phyloP scores from a whole-genome alignment of 768 basidiomycete species.

The Tricholoma furcatifolium region DNA sequence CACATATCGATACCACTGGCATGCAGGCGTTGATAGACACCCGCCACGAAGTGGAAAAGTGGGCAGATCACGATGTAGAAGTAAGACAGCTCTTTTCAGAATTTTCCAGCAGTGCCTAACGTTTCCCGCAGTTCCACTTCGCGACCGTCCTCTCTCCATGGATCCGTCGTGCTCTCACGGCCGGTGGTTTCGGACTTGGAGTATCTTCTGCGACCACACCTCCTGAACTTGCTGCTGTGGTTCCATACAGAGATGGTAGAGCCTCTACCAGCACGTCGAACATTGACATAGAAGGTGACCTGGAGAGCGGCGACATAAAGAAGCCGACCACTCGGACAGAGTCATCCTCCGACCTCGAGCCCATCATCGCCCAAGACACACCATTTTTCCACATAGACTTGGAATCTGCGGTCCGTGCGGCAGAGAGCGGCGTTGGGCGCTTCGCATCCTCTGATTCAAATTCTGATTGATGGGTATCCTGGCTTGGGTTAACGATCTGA shows the following conservation, averaged over 20 bases:
- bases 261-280: constrained; percentile 26
- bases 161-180: constrained; percentile 86
- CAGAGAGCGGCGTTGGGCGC: constrained; percentile 45
- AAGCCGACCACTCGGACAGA: constrained; percentile 20
- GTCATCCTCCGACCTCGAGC: constrained; percentile 24
- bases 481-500: background rate
- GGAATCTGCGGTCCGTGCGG: constrained; percentile 64
- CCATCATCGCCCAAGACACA: constrained; percentile 53
- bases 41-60: constrained; percentile 83
- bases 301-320: constrained; percentile 34
- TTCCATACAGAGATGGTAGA: constrained; percentile 55
- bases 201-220: constrained; percentile 35
- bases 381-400: constrained; percentile 95
- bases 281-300: constrained; percentile 26
- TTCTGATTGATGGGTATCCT: background rate
- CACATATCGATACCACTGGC: constrained; percentile 89
- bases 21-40: constrained; percentile 91
- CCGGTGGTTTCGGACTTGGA: constrained; percentile 90
- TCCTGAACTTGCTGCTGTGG: constrained; percentile 74
- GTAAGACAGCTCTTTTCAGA: constrained; percentile 29
- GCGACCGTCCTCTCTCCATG: constrained; percentile 89
- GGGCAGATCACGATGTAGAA: constrained; percentile 76
- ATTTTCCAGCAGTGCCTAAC: background rate
- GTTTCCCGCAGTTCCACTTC: constrained; percentile 78
- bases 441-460: constrained; percentile 6